Evolutionary conservation across 2,329 filamentous ascomycete genomes (phyloP).

Genomic region (Ophiobolus disseminans): DNA sequence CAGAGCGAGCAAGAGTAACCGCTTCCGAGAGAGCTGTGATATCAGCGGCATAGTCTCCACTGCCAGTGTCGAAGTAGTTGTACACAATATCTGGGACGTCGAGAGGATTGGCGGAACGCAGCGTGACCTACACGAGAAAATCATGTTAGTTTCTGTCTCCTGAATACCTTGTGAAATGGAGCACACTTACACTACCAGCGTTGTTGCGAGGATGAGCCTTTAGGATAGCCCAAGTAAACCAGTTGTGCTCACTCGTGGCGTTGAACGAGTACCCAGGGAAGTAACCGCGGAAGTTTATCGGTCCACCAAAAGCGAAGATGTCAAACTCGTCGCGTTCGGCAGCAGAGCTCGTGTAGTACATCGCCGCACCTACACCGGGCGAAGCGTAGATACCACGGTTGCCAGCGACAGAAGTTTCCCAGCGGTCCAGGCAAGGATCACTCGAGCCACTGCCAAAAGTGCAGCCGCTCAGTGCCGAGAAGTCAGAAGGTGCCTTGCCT

Average conservation of each 20-base stretch:
- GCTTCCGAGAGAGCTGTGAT: slow-evolving; percentile 63
- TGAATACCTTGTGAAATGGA: too few species aligned
- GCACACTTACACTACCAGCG: slow-evolving; percentile 66
- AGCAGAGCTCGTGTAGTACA: slow-evolving; percentile 53
- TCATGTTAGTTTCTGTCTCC: too few species aligned
- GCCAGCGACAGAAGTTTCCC: slow-evolving; percentile 51
- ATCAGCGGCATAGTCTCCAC: slow-evolving; percentile 66
- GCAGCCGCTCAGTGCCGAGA: slow-evolving; percentile 49
- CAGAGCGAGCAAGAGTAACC: slow-evolving; percentile 58
- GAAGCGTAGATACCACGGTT: slow-evolving; percentile 57
- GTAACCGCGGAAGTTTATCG: slow-evolving; percentile 62
- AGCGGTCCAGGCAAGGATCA: slow-evolving; percentile 57
- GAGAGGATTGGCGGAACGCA: slow-evolving; percentile 67
- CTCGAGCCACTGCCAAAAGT: slow-evolving; percentile 48
- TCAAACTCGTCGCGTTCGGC: slow-evolving; percentile 60
- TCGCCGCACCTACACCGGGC: slow-evolving; percentile 61
- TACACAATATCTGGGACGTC: slow-evolving; percentile 66
- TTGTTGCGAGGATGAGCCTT: slow-evolving; percentile 70
- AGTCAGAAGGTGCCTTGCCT: slow-evolving; percentile 51
- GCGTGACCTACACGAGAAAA: too few species aligned
- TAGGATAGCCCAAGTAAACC: slow-evolving; percentile 61
- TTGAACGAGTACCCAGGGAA: slow-evolving; percentile 64
- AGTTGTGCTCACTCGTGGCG: slow-evolving; percentile 56
- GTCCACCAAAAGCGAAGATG: slow-evolving; percentile 62
- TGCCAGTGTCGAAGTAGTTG: slow-evolving; percentile 56